Percentiles rank a stretch among this genome's conserved stretches.
Conservation (phyloP, 495 filamentous ascomycete genomes). For the Tuber microsphaerosporum region DNA sequence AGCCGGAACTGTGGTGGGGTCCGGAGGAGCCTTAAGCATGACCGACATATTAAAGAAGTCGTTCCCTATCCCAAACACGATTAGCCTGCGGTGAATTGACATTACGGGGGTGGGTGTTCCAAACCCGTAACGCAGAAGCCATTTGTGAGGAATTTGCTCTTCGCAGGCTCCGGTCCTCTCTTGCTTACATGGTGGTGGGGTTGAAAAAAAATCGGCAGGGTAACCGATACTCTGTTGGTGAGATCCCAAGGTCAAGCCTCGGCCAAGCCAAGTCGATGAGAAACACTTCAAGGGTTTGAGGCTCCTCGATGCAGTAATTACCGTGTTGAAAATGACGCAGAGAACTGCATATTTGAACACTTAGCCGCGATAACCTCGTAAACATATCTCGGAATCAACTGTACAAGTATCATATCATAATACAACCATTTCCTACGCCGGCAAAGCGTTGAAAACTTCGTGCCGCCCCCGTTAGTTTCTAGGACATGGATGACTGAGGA, state of each 20-base stretch:
- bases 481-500: neutral
- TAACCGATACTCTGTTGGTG: neutral
- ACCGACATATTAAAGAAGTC: slow-evolving; percentile 16
- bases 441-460: no score
- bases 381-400: neutral
- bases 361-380: neutral
- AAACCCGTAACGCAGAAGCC: neutral
- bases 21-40: slow-evolving; percentile 19
- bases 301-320: neutral
- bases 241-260: neutral
- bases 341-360: neutral
- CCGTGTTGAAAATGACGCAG: neutral
- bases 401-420: neutral
- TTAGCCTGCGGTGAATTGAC: neutral
- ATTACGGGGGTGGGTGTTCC: neutral
- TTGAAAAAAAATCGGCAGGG: neutral
- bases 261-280: neutral
- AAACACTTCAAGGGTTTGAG: neutral
- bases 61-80: neutral
- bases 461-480: neutral
- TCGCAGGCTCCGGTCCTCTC: neutral
- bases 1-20: slow-evolving; percentile 2
- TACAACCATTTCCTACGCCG: no score
- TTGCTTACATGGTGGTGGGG: neutral
- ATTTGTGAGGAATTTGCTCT: neutral